Base-by-base conservation (phyloP, 345 rosid species). In the Raphanus sativus region DNA sequence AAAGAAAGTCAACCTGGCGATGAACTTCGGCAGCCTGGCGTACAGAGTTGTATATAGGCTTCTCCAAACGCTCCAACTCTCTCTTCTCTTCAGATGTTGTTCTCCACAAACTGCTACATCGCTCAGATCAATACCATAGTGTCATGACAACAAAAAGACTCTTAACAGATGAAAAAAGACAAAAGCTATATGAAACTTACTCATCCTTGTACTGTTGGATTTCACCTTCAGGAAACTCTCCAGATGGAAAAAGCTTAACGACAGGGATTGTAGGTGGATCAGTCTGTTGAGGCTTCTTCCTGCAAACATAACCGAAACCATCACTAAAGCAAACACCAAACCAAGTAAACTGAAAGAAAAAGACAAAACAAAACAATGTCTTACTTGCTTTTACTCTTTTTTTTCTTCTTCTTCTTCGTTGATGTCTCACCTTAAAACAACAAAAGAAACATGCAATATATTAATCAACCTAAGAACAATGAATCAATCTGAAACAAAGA, bases 1-100 rank as follows among this genome's bases (percentile, higher is more conserved):
- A 36, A 48, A 36, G 50, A 15, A 25, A 0, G 8, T 7, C 1
- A 77, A 95, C 98, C 97, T 92, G 96, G 42, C 97, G 93, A 85
- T 95, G 99, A 78, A 92, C 97, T 89, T 92, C 99, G 8, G 99
- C 99, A 32, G 98, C 98, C 68, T 85, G 98, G 25, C 93, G 97
- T 72, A 90, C 90, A 42, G 98, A 91, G 84, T 89, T 93, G 71
- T 93, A 90, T n/a, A 84, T 84, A 45, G 94, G 98, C 75, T 90
- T 91, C 70, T 90, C 81, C 69, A 87, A 85, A 67, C 92, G 94
- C 84, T 95, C 97, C 79, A 91, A 74, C 63, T 91, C 97, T 82
- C 96, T 85, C 83, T 95, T 95, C 89, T 95, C 99, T 78, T 93
- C 98, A 63, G 99, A 95, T 3, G 99, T 89, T 30, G 85, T 82